A percentile compares a stretch with the other conserved stretches of the same genome.
Evolutionary conservation across 495 filamentous ascomycete genomes (phyloP).

Genomic region (Aspergillus nidulans): DNA sequence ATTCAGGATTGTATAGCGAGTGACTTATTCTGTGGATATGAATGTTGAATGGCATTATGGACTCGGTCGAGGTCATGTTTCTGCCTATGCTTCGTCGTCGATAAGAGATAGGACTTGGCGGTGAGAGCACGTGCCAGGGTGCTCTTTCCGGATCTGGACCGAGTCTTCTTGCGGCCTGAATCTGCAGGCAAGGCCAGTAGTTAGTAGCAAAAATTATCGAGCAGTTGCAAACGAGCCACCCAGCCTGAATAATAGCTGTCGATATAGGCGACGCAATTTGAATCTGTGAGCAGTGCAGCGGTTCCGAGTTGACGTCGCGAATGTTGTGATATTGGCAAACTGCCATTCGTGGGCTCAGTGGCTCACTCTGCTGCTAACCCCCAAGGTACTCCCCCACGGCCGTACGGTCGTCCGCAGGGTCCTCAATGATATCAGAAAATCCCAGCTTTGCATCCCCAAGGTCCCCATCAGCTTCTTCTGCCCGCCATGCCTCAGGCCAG

Average conservation of each 20-base stretch:
- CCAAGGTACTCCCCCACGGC: slow-evolving; percentile 31
- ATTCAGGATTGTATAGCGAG: background rate
- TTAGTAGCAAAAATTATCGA: background rate
- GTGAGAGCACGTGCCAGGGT: slow-evolving; percentile 7
- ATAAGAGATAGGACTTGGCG: slow-evolving; percentile 9
- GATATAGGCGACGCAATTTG: background rate
- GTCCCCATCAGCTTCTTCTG: slow-evolving; percentile 23
- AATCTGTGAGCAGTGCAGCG: background rate
- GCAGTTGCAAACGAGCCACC: background rate
- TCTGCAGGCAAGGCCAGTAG: background rate
- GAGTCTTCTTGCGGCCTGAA: background rate
- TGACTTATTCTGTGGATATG: background rate
- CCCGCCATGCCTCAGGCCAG: slow-evolving; percentile 15
- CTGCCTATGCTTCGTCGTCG: background rate
- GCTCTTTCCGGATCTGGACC: background rate
- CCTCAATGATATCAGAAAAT: slow-evolving; percentile 3
- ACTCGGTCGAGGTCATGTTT: background rate
- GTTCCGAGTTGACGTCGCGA: background rate
- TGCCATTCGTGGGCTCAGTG: slow-evolving; percentile 1
- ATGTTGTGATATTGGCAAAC: background rate
- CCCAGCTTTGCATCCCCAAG: slow-evolving; percentile 17
- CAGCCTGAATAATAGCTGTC: background rate
- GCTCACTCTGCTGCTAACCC: slow-evolving; percentile 14
- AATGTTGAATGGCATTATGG: background rate
- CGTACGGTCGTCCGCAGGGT: slow-evolving; percentile 18